Evolutionary conservation across 75 land plant genomes (phyloP).

Genomic region (Picea glauca): DNA sequence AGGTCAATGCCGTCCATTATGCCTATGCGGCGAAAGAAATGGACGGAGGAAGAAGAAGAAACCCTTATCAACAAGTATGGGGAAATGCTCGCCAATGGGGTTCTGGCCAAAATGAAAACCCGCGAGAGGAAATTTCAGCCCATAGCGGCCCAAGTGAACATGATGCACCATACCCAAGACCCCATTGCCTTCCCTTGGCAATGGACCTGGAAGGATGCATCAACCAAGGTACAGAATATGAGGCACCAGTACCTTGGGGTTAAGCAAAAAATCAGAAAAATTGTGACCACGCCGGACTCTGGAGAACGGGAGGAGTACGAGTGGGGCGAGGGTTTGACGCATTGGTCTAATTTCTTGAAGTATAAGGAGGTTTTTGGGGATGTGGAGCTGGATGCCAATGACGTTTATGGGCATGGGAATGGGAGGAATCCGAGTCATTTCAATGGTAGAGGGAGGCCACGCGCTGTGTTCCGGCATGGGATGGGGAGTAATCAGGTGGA

Average conservation of each 20-base stretch:
- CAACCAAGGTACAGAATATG: slow-evolving; percentile 81
- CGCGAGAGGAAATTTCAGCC: slow-evolving; percentile 62
- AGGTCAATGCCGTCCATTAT: slow-evolving; percentile 14
- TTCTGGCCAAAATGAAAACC: slow-evolving; percentile 50
- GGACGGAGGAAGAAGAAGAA: slow-evolving; percentile 78
- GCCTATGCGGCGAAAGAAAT: slow-evolving; percentile 56
- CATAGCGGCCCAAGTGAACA: slow-evolving; percentile 56
- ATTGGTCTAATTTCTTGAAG: slow-evolving; percentile 71
- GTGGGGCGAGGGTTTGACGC: slow-evolving; percentile 52
- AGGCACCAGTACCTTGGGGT: slow-evolving; percentile 74
- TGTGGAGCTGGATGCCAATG: slow-evolving; percentile 25
- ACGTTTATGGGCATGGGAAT: slow-evolving; percentile 2
- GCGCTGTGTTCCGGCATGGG: not conserved
- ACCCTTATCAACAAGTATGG: slow-evolving; percentile 55
- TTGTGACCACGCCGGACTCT: slow-evolving; percentile 1
- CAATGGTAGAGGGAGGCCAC: slow-evolving; percentile 5
- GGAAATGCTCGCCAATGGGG: slow-evolving; percentile 42
- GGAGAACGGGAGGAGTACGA: slow-evolving; percentile 37
- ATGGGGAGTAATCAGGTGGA: not conserved
- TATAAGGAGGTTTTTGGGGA: slow-evolving; percentile 75
- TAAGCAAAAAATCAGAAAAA: slow-evolving; percentile 49
- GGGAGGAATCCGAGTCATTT: not conserved
- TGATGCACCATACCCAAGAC: slow-evolving; percentile 45
- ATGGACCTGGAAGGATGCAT: slow-evolving; percentile 76
- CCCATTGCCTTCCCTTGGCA: slow-evolving; percentile 51